Evolutionary conservation across 2,329 filamentous ascomycete species (phyloP), one percentile per base, ranked within the genome.

Genomic region (Xylariaceae sp.): DNA sequence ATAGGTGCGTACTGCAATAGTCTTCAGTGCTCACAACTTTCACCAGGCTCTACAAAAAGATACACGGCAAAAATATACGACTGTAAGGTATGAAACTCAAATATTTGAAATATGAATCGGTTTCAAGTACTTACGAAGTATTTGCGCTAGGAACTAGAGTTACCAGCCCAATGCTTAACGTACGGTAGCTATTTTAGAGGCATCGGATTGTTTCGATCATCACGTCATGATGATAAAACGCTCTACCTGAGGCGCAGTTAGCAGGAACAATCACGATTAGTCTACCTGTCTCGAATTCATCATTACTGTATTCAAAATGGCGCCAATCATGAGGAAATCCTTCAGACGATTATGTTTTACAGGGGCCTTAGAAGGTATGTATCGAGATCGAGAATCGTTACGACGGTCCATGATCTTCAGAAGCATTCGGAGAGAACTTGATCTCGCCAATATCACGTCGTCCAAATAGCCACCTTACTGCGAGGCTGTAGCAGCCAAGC

Each of bases 171-270:
- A n/a, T n/a, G n/a, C n/a, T n/a, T n/a, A n/a, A n/a, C n/a, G n/a
- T n/a, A n/a, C n/a, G n/a, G n/a, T n/a, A n/a, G n/a, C n/a, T n/a
- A n/a, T n/a, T n/a, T n/a, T n/a, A n/a, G n/a, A n/a, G n/a, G n/a
- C n/a, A n/a, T n/a, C n/a, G n/a, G n/a, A n/a, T n/a, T n/a, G n/a
- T n/a, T n/a, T n/a, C n/a, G n/a, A n/a, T n/a, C n/a, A n/a, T n/a
- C n/a, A n/a, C n/a, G n/a, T n/a, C n/a, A n/a, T n/a, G n/a, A 56
- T 56, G 16, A 10, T 30, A 49, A 48, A 49, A 44, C n/a, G 39
- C 23, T 27, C 26, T 4, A 9, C 15, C 11, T 18, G 20, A 49
- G n/a, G 26, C 6, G 16, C 21, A 36, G 23, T 13, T 29, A 18
- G 26, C 15, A 16, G 18, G 39, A 5, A 15, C 13, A 37, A 32